Conservation (phyloP, 805 yeast species). For the Candida piceae region DNA sequence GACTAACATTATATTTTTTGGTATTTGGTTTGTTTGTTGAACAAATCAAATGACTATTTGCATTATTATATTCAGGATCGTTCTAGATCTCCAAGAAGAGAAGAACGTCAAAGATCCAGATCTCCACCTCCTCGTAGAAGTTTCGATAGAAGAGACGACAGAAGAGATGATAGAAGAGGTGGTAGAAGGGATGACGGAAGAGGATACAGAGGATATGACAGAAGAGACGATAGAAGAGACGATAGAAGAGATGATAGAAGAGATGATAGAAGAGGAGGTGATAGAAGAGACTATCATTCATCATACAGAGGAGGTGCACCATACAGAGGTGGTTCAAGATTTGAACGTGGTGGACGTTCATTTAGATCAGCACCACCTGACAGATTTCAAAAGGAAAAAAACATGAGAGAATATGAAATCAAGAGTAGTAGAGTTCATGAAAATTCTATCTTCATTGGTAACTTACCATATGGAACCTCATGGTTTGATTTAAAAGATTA, state of each 20-base stretch:
- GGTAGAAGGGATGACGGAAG: slow-evolving; percentile 24
- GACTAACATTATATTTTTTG: slow-evolving; percentile 1
- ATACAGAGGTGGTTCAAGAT: slow-evolving; percentile 15
- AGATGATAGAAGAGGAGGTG: slow-evolving; percentile 26
- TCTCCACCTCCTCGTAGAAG: slow-evolving; percentile 21
- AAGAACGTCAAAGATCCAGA: slow-evolving; percentile 28
- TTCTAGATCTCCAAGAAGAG: slow-evolving; percentile 32
- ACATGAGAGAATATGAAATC: slow-evolving; percentile 29
- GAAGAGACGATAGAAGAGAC: slow-evolving; percentile 25
- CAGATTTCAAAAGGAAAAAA: slow-evolving; percentile 23
- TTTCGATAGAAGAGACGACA: slow-evolving; percentile 13
- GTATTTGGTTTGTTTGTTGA: not conserved
- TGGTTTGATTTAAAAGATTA: slow-evolving; percentile 55
- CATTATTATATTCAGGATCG: slow-evolving; percentile 20
- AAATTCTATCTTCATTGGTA: slow-evolving; percentile 69
- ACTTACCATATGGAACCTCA: slow-evolving; percentile 60
- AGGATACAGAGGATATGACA: slow-evolving; percentile 22
- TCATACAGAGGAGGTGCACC: slow-evolving; percentile 26
- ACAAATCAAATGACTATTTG: not conserved
- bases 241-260: slow-evolving; percentile 14
- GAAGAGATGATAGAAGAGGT: slow-evolving; percentile 14
- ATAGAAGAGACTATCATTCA: slow-evolving; percentile 2
- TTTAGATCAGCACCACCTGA: slow-evolving; percentile 15
- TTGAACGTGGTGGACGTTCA: slow-evolving; percentile 20
- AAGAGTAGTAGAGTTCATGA: slow-evolving; percentile 54